Conservation (phyloP, 2,329 filamentous ascomycete genomes). For the Alternaria novae-zelandiae region DNA sequence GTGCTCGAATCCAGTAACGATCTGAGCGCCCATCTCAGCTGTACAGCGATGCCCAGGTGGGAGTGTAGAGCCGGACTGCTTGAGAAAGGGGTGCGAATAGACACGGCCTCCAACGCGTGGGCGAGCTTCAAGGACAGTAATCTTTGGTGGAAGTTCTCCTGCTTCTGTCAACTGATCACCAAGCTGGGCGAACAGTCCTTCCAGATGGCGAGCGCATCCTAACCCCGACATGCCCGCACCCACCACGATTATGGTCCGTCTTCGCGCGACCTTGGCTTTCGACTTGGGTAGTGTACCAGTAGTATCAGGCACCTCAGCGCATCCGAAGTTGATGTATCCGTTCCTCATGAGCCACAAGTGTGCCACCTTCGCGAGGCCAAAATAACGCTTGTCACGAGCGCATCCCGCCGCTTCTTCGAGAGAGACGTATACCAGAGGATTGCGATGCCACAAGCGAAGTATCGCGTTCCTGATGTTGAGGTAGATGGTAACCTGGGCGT, state of each 20-base stretch:
- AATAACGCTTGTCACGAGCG: conserved; percentile 85
- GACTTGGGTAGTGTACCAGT: conserved; percentile 42
- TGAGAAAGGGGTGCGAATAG: conserved; percentile 77
- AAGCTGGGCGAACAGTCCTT: conserved; percentile 84
- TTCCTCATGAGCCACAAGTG: conserved; percentile 91
- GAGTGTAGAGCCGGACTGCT: conserved; percentile 62
- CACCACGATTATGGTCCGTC: conserved; percentile 82
- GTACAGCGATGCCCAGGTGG: conserved; percentile 69
- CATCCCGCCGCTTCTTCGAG: conserved; percentile 89
- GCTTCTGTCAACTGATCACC: conserved; percentile 68
- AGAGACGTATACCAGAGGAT: conserved; percentile 81
- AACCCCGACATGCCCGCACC: conserved; percentile 95
- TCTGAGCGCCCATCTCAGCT: conserved; percentile 97
- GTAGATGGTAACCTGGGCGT: conserved; percentile 91
- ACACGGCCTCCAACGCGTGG: conserved; percentile 88
- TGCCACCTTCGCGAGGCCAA: conserved; percentile 84
- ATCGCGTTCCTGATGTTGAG: conserved; percentile 96
- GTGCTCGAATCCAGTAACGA: conserved; percentile 94
- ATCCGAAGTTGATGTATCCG: conserved; percentile 97
- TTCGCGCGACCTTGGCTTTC: conserved; percentile 55
- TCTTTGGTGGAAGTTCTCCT: conserved; percentile 72
- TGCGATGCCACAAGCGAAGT: conserved; percentile 84
- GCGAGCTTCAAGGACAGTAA: conserved; percentile 86
- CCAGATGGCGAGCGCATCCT: conserved; percentile 88
- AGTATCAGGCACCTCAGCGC: conserved; percentile 71